Conservation (phyloP, 2,329 filamentous ascomycete genomes). For the Hortaea sp. region DNA sequence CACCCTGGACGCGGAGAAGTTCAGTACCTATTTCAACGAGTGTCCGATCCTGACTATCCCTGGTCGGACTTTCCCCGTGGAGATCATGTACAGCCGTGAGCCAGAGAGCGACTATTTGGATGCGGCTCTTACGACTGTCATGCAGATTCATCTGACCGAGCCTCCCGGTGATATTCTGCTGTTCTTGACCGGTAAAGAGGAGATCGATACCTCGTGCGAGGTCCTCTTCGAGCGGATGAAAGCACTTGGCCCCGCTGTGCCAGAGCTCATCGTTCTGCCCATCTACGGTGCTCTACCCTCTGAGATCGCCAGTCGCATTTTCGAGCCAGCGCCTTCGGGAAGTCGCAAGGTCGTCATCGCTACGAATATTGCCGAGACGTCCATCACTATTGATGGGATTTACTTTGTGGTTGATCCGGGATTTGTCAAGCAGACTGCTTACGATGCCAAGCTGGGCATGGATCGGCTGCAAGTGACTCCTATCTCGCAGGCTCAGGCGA, state of each 20-base stretch:
- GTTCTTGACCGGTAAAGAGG: constrained; percentile 93
- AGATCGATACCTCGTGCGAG: constrained; percentile 92
- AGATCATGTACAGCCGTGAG: constrained; percentile 89
- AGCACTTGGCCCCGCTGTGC: constrained; percentile 77
- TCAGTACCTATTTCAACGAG: constrained; percentile 89
- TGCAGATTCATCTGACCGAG: constrained; percentile 95
- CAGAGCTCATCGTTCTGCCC: constrained; percentile 83
- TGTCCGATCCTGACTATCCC: constrained; percentile 96
- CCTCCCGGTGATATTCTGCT: constrained; percentile 89
- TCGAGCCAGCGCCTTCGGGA: constrained; percentile 81
- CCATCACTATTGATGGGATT: constrained; percentile 94
- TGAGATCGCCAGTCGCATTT: constrained; percentile 89
- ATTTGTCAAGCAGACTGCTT: constrained; percentile 96
- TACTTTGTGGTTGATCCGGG: constrained; percentile 96
- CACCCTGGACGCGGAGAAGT: constrained; percentile 93
- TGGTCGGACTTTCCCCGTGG: constrained; percentile 87
- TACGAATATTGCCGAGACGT: constrained; percentile 96
- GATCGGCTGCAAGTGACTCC: constrained; percentile 91
- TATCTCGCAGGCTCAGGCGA: constrained; percentile 92
- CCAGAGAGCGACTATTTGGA: constrained; percentile 95
- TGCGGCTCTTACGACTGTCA: constrained; percentile 85
- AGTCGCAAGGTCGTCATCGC: constrained; percentile 91
- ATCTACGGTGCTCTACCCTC: constrained; percentile 92
- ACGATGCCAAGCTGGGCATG: constrained; percentile 96
- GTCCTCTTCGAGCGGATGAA: constrained; percentile 95